Evolutionary conservation across 352 stramenopile species (phyloP), one percentile per base, ranked within the genome.

Genomic region (Pythium insidiosum): DNA sequence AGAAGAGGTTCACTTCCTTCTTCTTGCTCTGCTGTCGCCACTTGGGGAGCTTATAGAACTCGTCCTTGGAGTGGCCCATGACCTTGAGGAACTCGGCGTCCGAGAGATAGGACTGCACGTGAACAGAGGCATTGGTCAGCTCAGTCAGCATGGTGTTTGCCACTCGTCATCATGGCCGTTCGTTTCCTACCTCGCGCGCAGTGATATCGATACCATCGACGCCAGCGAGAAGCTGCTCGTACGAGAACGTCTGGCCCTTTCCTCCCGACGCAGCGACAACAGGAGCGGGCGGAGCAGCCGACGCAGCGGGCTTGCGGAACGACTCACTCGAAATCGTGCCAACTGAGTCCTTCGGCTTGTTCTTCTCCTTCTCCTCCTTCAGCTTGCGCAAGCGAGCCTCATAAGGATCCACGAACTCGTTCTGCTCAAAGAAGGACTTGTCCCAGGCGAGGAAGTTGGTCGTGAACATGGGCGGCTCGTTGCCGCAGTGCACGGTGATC

Each of bases 371-470:
- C 43, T 87, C 70, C 26, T 72, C 78, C 63, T 84, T 82, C 20
- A 91, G 47, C 53, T 82, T 84, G 42, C 72, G 64, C 11, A 96
- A 62, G 21, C 82, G 83, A 18, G 76, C 68, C 62, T 92, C 68
- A 61, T 96, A 97, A 38, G 88, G 88, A 60, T 97, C 88, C 34
- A 93, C 47, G 39, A 96, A 97, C 41, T 83, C 66, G 39, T 68
- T 83, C 61, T 94, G 84, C n/a, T 68, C 64, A 47, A 92, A 85
- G 31, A 88, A 80, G 6, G 66, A 47, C 25, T 58, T 52, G 63
- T 97, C 85, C 88, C 88, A 97, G 2, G 80, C 87, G 38, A 88
- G 43, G 56, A 97, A 97, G 68, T 96, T 84, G 63, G 71, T 81
- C 33, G 80, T 95, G 63, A 97, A 97, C 63, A 96, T 75, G 3